Evolutionary conservation across 2,329 filamentous ascomycete species (phyloP).

Genomic region (Penicillium sp.): DNA sequence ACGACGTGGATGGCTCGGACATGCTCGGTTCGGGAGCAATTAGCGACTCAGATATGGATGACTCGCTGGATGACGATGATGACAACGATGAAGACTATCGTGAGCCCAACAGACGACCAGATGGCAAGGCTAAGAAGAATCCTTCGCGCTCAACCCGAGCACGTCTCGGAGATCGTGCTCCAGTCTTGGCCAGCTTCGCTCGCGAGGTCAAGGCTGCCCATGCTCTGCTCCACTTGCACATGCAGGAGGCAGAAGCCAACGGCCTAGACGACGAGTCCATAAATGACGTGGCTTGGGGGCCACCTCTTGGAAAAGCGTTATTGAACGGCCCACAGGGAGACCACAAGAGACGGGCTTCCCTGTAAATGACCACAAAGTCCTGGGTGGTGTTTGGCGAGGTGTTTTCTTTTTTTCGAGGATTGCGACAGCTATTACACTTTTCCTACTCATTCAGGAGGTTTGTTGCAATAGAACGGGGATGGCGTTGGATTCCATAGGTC

Average conservation of each 20-base stretch:
- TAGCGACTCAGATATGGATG: slow-evolving; percentile 15
- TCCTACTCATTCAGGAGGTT: no score
- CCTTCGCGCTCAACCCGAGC: slow-evolving; percentile 7
- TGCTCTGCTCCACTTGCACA: slow-evolving; percentile 36
- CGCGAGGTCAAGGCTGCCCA: slow-evolving; percentile 39
- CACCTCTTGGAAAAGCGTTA: background rate
- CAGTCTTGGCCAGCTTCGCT: slow-evolving; percentile 20
- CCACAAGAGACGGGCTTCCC: slow-evolving; percentile 17
- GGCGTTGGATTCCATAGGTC: no score
- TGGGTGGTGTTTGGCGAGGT: no score
- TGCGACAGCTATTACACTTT: no score
- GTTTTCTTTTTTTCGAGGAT: no score
- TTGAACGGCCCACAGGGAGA: background rate
- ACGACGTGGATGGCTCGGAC: no score
- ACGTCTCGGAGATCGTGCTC: slow-evolving; percentile 2
- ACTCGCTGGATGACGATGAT: slow-evolving; percentile 9
- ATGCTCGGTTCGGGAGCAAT: slow-evolving; percentile 6
- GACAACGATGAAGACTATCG: slow-evolving; percentile 22
- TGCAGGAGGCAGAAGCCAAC: slow-evolving; percentile 27
- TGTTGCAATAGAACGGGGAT: no score
- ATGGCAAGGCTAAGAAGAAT: slow-evolving; percentile 7
- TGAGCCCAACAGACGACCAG: background rate
- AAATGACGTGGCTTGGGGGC: slow-evolving; percentile 1
- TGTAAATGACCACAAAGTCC: slow-evolving; percentile 7
- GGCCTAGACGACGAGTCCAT: slow-evolving; percentile 14